phyloP scores from a whole-genome alignment of 2,329 filamentous ascomycete genomes.

The Pezicula neosporulosa region DNA sequence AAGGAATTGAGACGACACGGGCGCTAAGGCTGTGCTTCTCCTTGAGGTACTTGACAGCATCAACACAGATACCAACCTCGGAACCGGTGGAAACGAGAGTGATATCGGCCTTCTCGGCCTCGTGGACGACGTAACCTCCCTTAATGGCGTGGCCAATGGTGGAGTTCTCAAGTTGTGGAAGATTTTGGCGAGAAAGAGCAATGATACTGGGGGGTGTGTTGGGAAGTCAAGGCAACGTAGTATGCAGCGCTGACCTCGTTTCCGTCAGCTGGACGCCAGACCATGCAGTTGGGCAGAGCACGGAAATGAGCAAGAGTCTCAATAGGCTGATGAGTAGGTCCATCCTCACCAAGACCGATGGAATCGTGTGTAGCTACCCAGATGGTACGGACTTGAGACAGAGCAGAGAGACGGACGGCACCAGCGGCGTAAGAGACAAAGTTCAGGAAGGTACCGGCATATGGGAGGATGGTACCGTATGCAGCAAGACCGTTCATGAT shows the following conservation, averaged over 20 bases:
- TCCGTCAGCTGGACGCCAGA: slow-evolving; percentile 97
- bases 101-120: slow-evolving; percentile 78
- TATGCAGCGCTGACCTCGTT: slow-evolving; percentile 98
- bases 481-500: slow-evolving; percentile 94
- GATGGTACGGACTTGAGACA: slow-evolving; percentile 87
- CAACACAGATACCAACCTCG: slow-evolving; percentile 90
- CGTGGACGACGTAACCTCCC: slow-evolving; percentile 90
- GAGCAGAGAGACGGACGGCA: slow-evolving; percentile 87
- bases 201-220: slow-evolving; percentile 91
- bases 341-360: slow-evolving; percentile 97
- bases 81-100: slow-evolving; percentile 94
- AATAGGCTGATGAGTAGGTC: slow-evolving; percentile 97
- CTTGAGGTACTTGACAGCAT: slow-evolving; percentile 86
- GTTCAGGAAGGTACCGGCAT: slow-evolving; percentile 96
- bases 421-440: slow-evolving; percentile 98
- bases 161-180: slow-evolving; percentile 94
- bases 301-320: slow-evolving; percentile 98
- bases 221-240: slow-evolving; percentile 89
- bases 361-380: slow-evolving; percentile 99
- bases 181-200: slow-evolving; percentile 94
- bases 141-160: slow-evolving; percentile 86
- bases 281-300: slow-evolving; percentile 97
- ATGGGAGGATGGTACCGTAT: slow-evolving; percentile 93
- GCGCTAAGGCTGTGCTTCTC: slow-evolving; percentile 85
- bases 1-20: slow-evolving; percentile 92